These are phyloP conservation scores for Cladosporium cucumerinum DNA, from an alignment of 2,329 filamentous ascomycete genomes.

Conservation along the genomic window DNA sequence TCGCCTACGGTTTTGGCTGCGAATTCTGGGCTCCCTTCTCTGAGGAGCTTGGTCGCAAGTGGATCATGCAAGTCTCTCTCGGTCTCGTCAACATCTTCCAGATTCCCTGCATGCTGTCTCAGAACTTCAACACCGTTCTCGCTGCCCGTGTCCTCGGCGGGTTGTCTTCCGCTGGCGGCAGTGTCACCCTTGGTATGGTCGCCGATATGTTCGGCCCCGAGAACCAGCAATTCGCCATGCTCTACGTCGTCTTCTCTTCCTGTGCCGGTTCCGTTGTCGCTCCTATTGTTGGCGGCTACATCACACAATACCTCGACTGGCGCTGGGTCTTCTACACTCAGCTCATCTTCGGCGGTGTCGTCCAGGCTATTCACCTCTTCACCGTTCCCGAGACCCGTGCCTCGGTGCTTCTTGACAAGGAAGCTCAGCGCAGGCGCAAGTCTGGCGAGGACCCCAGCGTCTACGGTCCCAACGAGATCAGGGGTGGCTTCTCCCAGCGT, in stretches of 20 bases:
- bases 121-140: slow-evolving; percentile 63
- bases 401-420: slow-evolving; percentile 71
- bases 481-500: slow-evolving; percentile 47
- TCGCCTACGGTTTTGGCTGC: slow-evolving; percentile 65
- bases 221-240: slow-evolving; percentile 76
- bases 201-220: slow-evolving; percentile 70
- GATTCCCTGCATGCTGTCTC: slow-evolving; percentile 67
- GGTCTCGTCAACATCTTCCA: slow-evolving; percentile 64
- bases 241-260: slow-evolving; percentile 63
- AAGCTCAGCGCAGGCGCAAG: slow-evolving; percentile 72
- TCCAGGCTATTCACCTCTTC: slow-evolving; percentile 85
- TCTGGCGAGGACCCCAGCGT: slow-evolving; percentile 75
- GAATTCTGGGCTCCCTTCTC: slow-evolving; percentile 61
- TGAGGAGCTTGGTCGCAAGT: slow-evolving; percentile 65
- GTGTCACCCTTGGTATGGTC: slow-evolving; percentile 68
- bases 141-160: slow-evolving; percentile 75
- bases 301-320: slow-evolving; percentile 55
- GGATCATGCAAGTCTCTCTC: slow-evolving; percentile 66
- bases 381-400: slow-evolving; percentile 68
- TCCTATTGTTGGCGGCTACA: slow-evolving; percentile 34
- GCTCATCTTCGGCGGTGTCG: slow-evolving; percentile 72
- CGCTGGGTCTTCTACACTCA: slow-evolving; percentile 82
- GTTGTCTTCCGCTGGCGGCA: slow-evolving; percentile 55
- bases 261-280: slow-evolving; percentile 43
- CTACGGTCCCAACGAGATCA: slow-evolving; percentile 72